Evolutionary conservation across 805 yeast genomes (phyloP), one percentile per base, ranked within the genome.

Genomic region (Pichia pseudocactophila): DNA sequence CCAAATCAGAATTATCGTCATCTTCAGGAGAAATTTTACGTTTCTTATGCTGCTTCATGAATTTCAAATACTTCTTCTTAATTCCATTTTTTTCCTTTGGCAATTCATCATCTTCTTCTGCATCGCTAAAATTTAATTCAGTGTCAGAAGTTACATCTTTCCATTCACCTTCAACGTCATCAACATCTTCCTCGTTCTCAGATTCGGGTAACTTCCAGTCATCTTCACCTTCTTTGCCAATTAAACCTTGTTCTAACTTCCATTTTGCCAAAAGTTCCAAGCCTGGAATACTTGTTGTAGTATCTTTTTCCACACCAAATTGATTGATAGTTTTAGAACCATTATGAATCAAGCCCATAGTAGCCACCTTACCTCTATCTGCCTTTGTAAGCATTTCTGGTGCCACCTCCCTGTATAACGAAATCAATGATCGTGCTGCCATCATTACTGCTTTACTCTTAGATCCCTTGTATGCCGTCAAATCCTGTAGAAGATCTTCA

Each of bases 341-440:
- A 41, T 74, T 80, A 22, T 72, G 70, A 51, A 81, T 83, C 45
- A 90, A 49, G 45, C 77, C 92, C 77, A 89, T 82, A 15, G 95
- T 71, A 8, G 96, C 97, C 19, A 71, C 67, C 65, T 92, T 90
- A 59, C 98, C 99, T 60, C 98, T 76, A 59, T 92, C 97, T 58
- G 87, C 88, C 53, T 80, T 73, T 42, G 75, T 72, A 54, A 92
- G 73, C 97, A 92, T 85, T 50, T 90, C 95, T 6, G 99, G 99
- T 2, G 96, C 97, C 43, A 89, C 81, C 48, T 89, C 97, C 63
- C 99, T 76, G 64, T 85, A 92, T 41, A 92, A 69, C 0, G 92
- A 67, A 44, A 92, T 77, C 63, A 92, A 72, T 5, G 92, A 76
- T 53, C 94, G 77, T 1, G 98, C 96, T 37, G 97, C 98, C 78